Percentiles rank a stretch among this genome's conserved stretches.
Evolutionary conservation across 1,139 yeast species (phyloP).

Genomic region (Martiniozyma asiatica): DNA sequence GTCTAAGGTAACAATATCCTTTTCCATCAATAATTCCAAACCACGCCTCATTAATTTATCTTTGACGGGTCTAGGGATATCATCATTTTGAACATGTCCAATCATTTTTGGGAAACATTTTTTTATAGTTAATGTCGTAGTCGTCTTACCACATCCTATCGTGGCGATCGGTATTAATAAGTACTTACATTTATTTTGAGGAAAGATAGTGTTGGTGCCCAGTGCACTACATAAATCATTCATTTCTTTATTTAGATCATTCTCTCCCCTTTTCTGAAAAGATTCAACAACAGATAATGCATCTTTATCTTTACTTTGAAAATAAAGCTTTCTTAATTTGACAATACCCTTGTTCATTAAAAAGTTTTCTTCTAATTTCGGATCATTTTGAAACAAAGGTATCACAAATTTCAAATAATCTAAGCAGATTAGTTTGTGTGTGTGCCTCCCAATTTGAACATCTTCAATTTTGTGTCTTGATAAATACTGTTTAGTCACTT

Average conservation of each 20-base stretch:
- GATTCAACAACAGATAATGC: constrained; percentile 19
- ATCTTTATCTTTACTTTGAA: constrained; percentile 22
- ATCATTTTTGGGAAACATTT: constrained; percentile 48
- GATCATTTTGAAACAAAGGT: constrained; percentile 37
- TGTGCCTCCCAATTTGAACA: constrained; percentile 27
- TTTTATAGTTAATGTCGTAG: constrained; percentile 52
- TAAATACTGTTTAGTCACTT: constrained; percentile 61
- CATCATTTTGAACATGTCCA: constrained; percentile 77
- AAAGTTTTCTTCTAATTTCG: constrained; percentile 34
- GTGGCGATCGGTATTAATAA: constrained; percentile 78
- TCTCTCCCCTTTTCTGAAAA: no score
- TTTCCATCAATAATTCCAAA: constrained; percentile 27
- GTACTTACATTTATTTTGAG: constrained; percentile 23
- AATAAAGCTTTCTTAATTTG: constrained; percentile 48
- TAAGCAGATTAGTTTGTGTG: constrained; percentile 49
- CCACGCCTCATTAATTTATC: constrained; percentile 42
- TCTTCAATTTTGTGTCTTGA: constrained; percentile 27
- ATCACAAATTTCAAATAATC: constrained; percentile 59
- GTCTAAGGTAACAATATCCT: constrained; percentile 57
- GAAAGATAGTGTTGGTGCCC: no score
- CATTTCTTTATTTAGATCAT: constrained; percentile 10
- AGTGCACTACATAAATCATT: constrained; percentile 13
- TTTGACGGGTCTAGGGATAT: constrained; percentile 40
- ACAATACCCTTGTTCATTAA: constrained; percentile 62
- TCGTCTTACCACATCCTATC: constrained; percentile 92